Evolutionary conservation across 208 protist species (phyloP).

Genomic region (Trypanosoma brucei): DNA sequence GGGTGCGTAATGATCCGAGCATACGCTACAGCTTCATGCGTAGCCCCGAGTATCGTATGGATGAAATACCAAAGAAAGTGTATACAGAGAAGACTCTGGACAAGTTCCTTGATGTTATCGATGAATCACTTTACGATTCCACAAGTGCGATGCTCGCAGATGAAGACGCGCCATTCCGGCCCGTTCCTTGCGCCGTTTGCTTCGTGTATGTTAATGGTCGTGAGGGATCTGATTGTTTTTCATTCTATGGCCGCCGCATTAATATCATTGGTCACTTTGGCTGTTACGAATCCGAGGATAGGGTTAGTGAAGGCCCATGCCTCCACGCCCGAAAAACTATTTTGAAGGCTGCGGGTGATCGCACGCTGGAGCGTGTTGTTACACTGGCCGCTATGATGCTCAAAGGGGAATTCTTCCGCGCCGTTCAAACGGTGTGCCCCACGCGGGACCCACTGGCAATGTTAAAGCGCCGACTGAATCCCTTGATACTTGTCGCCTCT

Average conservation of each 20-base stretch:
- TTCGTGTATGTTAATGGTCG: conserved; percentile 63
- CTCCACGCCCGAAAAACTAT: conserved; percentile 55
- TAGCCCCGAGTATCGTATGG: conserved; percentile 29
- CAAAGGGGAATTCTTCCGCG: conserved; percentile 42
- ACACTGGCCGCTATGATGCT: conserved; percentile 43
- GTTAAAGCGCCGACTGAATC: conserved; percentile 30
- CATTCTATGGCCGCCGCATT: conserved; percentile 45
- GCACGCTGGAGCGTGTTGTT: conserved; percentile 62
- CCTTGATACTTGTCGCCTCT: conserved; percentile 25
- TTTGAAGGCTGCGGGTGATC: conserved; percentile 66
- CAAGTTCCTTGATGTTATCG: conserved; percentile 37
- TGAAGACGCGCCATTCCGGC: conserved; percentile 29
- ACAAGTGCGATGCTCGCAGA: conserved; percentile 33
- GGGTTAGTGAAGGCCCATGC: conserved; percentile 31
- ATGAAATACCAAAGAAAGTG: conserved; percentile 34
- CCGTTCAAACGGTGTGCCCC: conserved; percentile 21
- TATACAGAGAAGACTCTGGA: conserved; percentile 57
- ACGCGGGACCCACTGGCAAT: conserved; percentile 26
- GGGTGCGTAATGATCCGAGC: conserved; percentile 66
- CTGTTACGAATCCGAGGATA: conserved; percentile 35
- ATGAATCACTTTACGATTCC: conserved; percentile 46
- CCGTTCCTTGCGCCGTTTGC: conserved; percentile 53
- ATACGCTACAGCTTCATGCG: conserved; percentile 67
- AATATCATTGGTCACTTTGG: conserved; percentile 77
- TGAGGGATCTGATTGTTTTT: conserved; percentile 59